Percentiles rank a stretch among this genome's conserved stretches.
These are phyloP conservation scores for Pharus latifolius DNA, from an alignment of 176 grass and related monocot genomes.

Conservation along the genomic window DNA sequence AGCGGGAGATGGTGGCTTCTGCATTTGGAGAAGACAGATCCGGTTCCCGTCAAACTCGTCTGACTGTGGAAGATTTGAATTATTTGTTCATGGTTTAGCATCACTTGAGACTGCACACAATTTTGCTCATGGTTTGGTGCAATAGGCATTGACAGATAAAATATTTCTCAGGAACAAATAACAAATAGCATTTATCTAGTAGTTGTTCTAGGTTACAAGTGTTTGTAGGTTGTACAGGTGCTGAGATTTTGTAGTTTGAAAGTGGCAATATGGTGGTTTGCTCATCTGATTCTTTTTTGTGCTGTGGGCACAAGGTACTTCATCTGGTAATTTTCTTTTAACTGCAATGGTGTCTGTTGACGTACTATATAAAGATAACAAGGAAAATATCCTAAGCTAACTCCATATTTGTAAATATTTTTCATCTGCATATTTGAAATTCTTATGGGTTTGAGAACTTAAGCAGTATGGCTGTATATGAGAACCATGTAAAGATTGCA, in stretches of 20 bases:
- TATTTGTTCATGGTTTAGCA: constrained; percentile 88
- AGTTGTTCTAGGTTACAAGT: background rate
- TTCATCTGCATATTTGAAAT: background rate
- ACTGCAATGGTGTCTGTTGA: constrained; percentile 5
- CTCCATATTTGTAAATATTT: constrained; percentile 35
- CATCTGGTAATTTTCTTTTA: constrained; percentile 2
- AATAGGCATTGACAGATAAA: constrained; percentile 24
- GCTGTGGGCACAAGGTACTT: background rate
- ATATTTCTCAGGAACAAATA: background rate
- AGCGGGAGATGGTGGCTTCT: constrained; percentile 93
- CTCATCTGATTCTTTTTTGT: constrained; percentile 27
- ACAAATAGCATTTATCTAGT: constrained; percentile 27
- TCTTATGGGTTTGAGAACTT: background rate
- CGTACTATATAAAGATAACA: constrained; percentile 18
- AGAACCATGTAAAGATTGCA: constrained; percentile 3
- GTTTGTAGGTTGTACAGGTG: constrained; percentile 37
- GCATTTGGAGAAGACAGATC: constrained; percentile 94
- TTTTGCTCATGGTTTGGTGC: constrained; percentile 49
- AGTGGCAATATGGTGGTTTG: constrained; percentile 7
- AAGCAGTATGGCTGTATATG: background rate
- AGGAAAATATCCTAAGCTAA: constrained; percentile 19
- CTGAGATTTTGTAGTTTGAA: constrained; percentile 27
- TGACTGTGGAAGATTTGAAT: constrained; percentile 85
- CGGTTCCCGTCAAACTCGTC: constrained; percentile 59
- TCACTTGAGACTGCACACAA: constrained; percentile 22